Evolutionary conservation across 495 filamentous ascomycete species (phyloP).

Genomic region (Neurospora sp.): DNA sequence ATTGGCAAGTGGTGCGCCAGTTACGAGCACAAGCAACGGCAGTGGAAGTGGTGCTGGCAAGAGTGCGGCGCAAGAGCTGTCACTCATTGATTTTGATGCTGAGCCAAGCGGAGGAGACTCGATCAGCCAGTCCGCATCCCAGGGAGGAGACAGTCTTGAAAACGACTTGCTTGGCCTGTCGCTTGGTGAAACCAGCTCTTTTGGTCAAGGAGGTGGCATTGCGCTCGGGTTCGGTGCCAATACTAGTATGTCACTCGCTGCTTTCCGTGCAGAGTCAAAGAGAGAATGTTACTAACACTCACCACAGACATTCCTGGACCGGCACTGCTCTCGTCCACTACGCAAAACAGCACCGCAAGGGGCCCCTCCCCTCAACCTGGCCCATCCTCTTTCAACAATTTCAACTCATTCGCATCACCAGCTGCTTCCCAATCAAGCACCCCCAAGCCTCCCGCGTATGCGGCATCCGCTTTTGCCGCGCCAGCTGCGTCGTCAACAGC

Average conservation of each 20-base stretch:
- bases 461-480: slow-evolving; percentile 27
- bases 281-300: not conserved
- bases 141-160: slow-evolving; percentile 29
- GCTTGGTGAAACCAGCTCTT: slow-evolving; percentile 38
- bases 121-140: slow-evolving; percentile 11
- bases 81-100: slow-evolving; percentile 83
- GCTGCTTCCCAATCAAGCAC: slow-evolving; percentile 35
- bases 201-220: slow-evolving; percentile 70
- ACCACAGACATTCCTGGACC: slow-evolving; percentile 29
- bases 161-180: slow-evolving; percentile 46
- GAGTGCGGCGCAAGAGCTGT: slow-evolving; percentile 74
- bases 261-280: not conserved
- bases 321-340: slow-evolving; percentile 53
- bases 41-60: slow-evolving; percentile 52
- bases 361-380: slow-evolving; percentile 28
- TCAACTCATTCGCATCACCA: slow-evolving; percentile 42
- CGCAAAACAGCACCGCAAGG: slow-evolving; percentile 45
- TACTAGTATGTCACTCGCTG: slow-evolving; percentile 38
- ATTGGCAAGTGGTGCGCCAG: slow-evolving; percentile 74
- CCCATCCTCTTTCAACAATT: slow-evolving; percentile 46
- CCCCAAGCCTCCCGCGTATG: slow-evolving; percentile 31
- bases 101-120: slow-evolving; percentile 44
- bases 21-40: slow-evolving; percentile 33
- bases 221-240: slow-evolving; percentile 71
- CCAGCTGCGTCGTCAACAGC: slow-evolving; percentile 31